These are phyloP conservation scores for Forsythia suspensa DNA, from an alignment of 257 asterid species.

Conservation along the genomic window DNA sequence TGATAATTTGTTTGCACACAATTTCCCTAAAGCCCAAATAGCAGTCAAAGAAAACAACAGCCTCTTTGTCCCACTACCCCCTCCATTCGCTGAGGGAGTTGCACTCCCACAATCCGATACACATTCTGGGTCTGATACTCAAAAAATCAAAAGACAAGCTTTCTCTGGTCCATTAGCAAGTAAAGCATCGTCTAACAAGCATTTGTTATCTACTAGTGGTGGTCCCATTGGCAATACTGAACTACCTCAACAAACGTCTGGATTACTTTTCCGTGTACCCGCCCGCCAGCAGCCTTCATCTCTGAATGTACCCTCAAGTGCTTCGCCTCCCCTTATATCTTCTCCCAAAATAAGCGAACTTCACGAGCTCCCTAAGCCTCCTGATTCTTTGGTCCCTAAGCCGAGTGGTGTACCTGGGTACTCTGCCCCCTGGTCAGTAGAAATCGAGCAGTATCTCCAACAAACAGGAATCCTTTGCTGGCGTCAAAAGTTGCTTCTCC, in stretches of 20 bases:
- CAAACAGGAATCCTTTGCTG: slow-evolving; percentile 45
- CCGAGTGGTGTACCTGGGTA: slow-evolving; percentile 58
- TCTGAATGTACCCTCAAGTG: slow-evolving; percentile 46
- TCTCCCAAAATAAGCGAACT: slow-evolving; percentile 90
- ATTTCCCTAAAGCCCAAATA: slow-evolving; percentile 43
- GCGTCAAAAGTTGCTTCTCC: slow-evolving; percentile 59
- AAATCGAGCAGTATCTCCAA: slow-evolving; percentile 65
- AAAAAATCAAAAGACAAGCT: slow-evolving; percentile 56
- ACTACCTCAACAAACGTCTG: slow-evolving; percentile 47
- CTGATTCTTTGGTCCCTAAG: slow-evolving; percentile 60
- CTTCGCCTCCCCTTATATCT: slow-evolving; percentile 64
- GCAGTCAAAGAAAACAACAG: slow-evolving; percentile 46
- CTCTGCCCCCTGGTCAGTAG: slow-evolving; percentile 68
- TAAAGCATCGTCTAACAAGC: slow-evolving; percentile 66
- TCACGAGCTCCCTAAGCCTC: slow-evolving; percentile 98
- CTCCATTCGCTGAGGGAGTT: slow-evolving; percentile 57
- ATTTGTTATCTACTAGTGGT: slow-evolving; percentile 50
- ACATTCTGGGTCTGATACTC: slow-evolving; percentile 47
- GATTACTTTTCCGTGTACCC: slow-evolving; percentile 46
- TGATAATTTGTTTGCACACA: slow-evolving; percentile 38
- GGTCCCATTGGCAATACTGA: slow-evolving; percentile 63
- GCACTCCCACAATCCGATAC: slow-evolving; percentile 47
- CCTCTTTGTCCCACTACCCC: slow-evolving; percentile 74
- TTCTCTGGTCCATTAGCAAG: slow-evolving; percentile 87
- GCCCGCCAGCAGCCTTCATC: slow-evolving; percentile 47